Evolutionary conservation across 805 yeast genomes (phyloP), one percentile per base, ranked within the genome.

Genomic region (Candida anglica): DNA sequence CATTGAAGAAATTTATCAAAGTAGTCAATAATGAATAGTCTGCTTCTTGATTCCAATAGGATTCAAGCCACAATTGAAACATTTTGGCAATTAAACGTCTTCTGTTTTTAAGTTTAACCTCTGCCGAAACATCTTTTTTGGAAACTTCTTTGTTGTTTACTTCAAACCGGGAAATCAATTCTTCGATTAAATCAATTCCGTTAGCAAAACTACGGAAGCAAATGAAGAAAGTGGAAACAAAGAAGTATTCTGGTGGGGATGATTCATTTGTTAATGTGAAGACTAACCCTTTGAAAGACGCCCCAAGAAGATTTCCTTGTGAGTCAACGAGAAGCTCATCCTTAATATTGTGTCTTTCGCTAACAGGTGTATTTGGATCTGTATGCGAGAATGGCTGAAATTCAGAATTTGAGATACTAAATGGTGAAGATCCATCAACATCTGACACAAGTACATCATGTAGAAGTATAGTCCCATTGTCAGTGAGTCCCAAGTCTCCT

Each of bases 1-100:
- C 95, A 53, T 84, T 85, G 50, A 86, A 80, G 51, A 87, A 83
- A 48, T 84, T 84, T 28, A 84, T 71, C 48, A 87, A 60, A 0
- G 86, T 81, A 9, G 93, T 77, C 29, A 88, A 60, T 25, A 80
- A 63, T 17, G 56, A 59, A 40, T 73, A 74, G 53, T 88, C 95
- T 5, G 58, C 35, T 27, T 71, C 67, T 30, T 73, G 75, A 42
- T 79, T 76, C 96, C 96, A 91, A 53, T 83, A 88, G 33, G 93
- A 81, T 56, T 87, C 95, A 56, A 91, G 61, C 98, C 98, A 91
- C 22, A 76, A 64, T 53, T 79, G 84, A 51, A 88, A 75, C 54
- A 82, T 69, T 43, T 74, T 76, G 44, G 81, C 77, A 25, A 87
- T 78, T 30, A 82, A 58, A 40, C 77, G 75, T 50, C 91, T 65